These are phyloP conservation scores for Vigna mungo DNA, from an alignment of 306 rosid genomes.

Conservation along the genomic window DNA sequence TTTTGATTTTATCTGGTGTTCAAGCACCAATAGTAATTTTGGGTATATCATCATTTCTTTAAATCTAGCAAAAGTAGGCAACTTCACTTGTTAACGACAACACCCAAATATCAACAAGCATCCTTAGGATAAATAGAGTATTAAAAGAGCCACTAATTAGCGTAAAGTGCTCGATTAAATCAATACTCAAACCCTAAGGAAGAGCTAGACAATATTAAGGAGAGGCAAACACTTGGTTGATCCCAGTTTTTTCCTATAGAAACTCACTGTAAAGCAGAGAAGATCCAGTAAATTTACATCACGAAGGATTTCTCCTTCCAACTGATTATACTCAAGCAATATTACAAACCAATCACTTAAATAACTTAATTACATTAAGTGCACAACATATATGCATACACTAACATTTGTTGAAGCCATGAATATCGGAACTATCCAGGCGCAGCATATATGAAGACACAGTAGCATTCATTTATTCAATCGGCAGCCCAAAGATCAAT, in stretches of 20 bases:
- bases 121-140: not conserved
- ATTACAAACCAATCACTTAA: constrained; percentile 25
- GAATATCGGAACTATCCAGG: constrained; percentile 26
- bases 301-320: constrained; percentile 61
- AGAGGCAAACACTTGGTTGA: not conserved
- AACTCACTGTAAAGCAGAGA: constrained; percentile 44
- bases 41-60: not conserved
- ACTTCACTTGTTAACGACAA: not conserved
- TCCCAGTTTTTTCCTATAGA: constrained; percentile 2
- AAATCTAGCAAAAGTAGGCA: too few species aligned
- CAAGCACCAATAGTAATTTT: not conserved
- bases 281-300: constrained; percentile 50
- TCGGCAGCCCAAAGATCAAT: constrained; percentile 25
- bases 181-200: not conserved
- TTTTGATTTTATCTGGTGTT: not conserved
- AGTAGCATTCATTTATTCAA: constrained; percentile 19
- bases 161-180: not conserved
- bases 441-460: constrained; percentile 38
- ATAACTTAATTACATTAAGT: constrained; percentile 36
- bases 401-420: not conserved
- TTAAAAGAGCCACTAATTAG: not conserved
- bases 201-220: not conserved
- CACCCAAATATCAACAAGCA: not conserved
- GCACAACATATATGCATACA: constrained; percentile 12
- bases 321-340: constrained; percentile 51